Base-by-base conservation (phyloP, 345 rosid genomes). In the Atalantia buxifolia region DNA sequence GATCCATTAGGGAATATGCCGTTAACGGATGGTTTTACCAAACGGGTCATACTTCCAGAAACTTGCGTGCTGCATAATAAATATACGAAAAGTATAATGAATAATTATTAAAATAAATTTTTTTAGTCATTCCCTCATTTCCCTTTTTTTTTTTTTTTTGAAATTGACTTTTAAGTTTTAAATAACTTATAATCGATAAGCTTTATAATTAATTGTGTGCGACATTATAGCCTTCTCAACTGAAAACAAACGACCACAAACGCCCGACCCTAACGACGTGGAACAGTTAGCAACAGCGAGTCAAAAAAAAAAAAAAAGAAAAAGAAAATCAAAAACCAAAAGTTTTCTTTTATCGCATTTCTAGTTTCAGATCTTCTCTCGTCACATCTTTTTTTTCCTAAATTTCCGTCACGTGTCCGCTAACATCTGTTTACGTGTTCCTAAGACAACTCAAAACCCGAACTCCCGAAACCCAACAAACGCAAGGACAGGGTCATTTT, bases 401-500 rank as follows among this genome's bases (percentile, higher is more conserved):
- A 2, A 16, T 18, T n/a, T 1, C 50, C 67, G 61, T 60, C 84
- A 85, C 88, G 86, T 83, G 84, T 68, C 83, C 83, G 2, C 0
- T 5, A 12, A 48, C 64, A 42, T 50, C 27, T 56, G 67, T 38
- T 21, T 30, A 75, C 86, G 78, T 78, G 75, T 16, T 45, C 57
- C 59, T 1, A 64, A 8, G 60, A 30, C 80, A 78, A 24, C 2
- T 40, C 18, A 45, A 45, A 12, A 45, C 13, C 50, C 50, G 18
- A 45, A 45, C 50, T 45, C 50, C 50, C 50, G 16, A 45, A 45
- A 45, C 5, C 18, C 18, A 3, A 45, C 50, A 1, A 60, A 66
- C 24, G 42, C 22, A 67, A 18, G 69, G 4, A 2, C 33, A 73
- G 78, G 87, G 86, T 2, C 69, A 75, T 48, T 80, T 71, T 66